These are phyloP conservation scores for Parafenestella ontariensis DNA, from an alignment of 2,329 filamentous ascomycete species.

Conservation along the genomic window DNA sequence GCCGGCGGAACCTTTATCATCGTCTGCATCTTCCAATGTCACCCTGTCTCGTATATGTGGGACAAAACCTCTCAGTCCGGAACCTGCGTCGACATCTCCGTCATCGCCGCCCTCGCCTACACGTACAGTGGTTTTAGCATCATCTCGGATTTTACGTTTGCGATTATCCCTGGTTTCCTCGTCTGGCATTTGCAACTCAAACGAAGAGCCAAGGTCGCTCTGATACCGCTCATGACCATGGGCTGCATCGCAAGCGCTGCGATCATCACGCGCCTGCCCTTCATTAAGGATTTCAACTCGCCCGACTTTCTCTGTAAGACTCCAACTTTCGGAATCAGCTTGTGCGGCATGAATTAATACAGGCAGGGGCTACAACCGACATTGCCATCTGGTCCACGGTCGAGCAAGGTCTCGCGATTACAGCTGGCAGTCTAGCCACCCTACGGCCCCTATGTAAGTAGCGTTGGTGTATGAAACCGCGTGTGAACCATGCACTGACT, in stretches of 20 bases:
- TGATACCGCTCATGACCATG: slow-evolving; percentile 58
- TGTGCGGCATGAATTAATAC: not conserved
- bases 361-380: slow-evolving; percentile 40
- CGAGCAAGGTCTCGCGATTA: slow-evolving; percentile 49
- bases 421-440: slow-evolving; percentile 45
- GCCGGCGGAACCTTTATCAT: slow-evolving; percentile 54
- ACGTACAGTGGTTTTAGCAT: slow-evolving; percentile 58
- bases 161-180: slow-evolving; percentile 58
- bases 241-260: slow-evolving; percentile 54
- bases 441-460: slow-evolving; percentile 43
- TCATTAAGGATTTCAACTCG: slow-evolving; percentile 34
- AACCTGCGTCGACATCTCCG: slow-evolving; percentile 50
- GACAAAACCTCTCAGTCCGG: slow-evolving; percentile 47
- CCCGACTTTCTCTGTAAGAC: slow-evolving; percentile 44
- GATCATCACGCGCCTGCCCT: slow-evolving; percentile 42
- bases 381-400: slow-evolving; percentile 48
- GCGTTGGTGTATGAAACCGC: too few relatives aligned
- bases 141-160: slow-evolving; percentile 58
- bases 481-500: not conserved
- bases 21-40: slow-evolving; percentile 60
- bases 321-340: not conserved
- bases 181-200: slow-evolving; percentile 61
- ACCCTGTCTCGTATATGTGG: slow-evolving; percentile 60
- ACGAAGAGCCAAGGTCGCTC: slow-evolving; percentile 56
- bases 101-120: slow-evolving; percentile 53